phyloP scores from a whole-genome alignment of 73 alveolate genomes.

The Paramecium sexaurelia region DNA sequence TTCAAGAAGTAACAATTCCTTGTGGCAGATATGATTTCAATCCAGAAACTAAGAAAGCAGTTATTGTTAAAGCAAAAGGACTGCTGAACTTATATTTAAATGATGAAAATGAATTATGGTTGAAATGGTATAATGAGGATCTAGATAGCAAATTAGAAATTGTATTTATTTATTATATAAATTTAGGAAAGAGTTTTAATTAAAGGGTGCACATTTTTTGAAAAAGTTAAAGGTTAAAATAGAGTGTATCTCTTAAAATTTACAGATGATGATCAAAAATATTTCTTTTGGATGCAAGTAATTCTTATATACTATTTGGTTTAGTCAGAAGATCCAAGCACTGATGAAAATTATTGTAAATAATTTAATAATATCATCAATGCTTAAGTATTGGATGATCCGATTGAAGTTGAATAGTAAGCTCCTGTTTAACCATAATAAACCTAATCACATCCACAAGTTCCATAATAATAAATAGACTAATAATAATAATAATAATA shows the following conservation, averaged over 20 bases:
- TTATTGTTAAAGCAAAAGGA: conserved; percentile 1
- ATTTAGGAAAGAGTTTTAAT: conserved; percentile 1
- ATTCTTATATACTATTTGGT: neutral
- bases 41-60: conserved; percentile 2
- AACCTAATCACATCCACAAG: neutral
- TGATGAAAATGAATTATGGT: conserved; percentile 24
- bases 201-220: neutral
- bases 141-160: neutral
- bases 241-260: conserved; percentile 18
- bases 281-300: conserved; percentile 55
- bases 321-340: neutral
- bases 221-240: conserved; percentile 38
- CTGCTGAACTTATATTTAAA: neutral
- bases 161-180: neutral
- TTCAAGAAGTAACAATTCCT: neutral
- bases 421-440: neutral
- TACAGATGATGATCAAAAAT: neutral
- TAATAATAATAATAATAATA: neutral
- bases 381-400: neutral
- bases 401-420: neutral
- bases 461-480: neutral
- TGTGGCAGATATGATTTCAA: conserved; percentile 28
- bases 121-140: conserved; percentile 27
- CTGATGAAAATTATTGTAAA: conserved; percentile 1
- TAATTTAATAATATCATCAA: neutral